These are phyloP conservation scores for Anthostomella pinea DNA, from an alignment of 2,329 filamentous ascomycete species.

Conservation along the genomic window DNA sequence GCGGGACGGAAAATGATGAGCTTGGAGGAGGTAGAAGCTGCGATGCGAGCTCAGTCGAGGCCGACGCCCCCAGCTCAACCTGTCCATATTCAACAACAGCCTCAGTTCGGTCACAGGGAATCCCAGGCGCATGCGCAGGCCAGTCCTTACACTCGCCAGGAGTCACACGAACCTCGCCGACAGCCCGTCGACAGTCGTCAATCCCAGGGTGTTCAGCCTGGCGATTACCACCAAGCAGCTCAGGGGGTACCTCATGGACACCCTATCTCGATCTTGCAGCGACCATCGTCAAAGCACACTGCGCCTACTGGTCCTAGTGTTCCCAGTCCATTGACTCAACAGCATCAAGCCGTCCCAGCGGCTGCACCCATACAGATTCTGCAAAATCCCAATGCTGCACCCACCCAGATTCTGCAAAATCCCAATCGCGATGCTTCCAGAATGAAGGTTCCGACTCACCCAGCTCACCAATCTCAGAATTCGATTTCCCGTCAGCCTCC, in stretches of 20 bases:
- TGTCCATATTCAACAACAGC: conserved; percentile 31
- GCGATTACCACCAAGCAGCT: conserved; percentile 26
- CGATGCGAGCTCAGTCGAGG: conserved; percentile 72
- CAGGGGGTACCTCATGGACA: conserved; percentile 41
- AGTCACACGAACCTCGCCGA: conserved; percentile 25
- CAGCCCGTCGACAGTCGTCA: conserved; percentile 28
- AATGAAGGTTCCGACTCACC: conserved; percentile 31
- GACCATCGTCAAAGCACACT: conserved; percentile 45
- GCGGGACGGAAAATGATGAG: conserved; percentile 80
- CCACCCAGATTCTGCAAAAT: conserved; percentile 77
- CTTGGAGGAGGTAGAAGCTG: conserved; percentile 92
- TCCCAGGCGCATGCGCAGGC: conserved; percentile 22
- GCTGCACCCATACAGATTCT: conserved; percentile 67
- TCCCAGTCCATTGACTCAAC: conserved; percentile 33
- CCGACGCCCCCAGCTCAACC: conserved; percentile 38
- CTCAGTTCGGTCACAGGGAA: conserved; percentile 18
- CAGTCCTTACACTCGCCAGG: conserved; percentile 27
- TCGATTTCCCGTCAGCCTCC: conserved; percentile 57
- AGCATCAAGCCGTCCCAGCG: conserved; percentile 37
- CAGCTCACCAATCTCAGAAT: conserved; percentile 46
- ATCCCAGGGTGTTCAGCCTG: conserved; percentile 22
- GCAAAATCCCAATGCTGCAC: conserved; percentile 68
- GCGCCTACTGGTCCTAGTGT: conserved; percentile 33
- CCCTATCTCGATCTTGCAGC: conserved; percentile 54
- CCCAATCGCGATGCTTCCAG: conserved; percentile 59